phyloP scores from a whole-genome alignment of 2,329 filamentous ascomycete species.

The Epicoccum nigrum region DNA sequence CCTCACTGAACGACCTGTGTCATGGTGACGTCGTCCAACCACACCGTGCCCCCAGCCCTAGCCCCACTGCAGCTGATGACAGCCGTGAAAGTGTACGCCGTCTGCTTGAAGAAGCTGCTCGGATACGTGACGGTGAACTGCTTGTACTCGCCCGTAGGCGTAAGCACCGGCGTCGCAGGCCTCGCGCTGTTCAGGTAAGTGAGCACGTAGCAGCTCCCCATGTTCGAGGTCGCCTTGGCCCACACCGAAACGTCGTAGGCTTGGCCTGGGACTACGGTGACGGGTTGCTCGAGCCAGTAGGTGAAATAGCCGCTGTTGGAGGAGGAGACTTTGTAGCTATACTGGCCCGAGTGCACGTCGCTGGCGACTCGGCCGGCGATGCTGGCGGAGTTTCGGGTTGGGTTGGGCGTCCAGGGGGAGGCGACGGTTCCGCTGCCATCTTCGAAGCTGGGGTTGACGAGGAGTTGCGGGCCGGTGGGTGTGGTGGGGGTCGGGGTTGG shows the following conservation, averaged over 20 bases:
- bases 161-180: neutral
- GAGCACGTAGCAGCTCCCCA: neutral
- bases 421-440: neutral
- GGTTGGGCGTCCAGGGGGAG: neutral
- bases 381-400: neutral
- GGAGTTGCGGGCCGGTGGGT: neutral
- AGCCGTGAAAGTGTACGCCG: neutral
- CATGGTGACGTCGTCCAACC: neutral
- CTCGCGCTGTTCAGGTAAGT: neutral
- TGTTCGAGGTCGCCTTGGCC: neutral
- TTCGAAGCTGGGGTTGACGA: neutral
- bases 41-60: neutral
- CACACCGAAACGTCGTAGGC: neutral
- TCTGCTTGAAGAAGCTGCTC: neutral
- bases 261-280: neutral
- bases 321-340: neutral
- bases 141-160: neutral
- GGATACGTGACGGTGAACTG: neutral
- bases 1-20: neutral
- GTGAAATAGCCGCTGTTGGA: neutral
- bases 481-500: neutral
- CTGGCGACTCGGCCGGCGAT: neutral
- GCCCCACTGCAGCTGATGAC: neutral
- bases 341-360: neutral
- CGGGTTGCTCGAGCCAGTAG: neutral